These are phyloP conservation scores for Coemansia javaensis DNA, from an alignment of 192 early-diverging fungal species.

Conservation along the genomic window DNA sequence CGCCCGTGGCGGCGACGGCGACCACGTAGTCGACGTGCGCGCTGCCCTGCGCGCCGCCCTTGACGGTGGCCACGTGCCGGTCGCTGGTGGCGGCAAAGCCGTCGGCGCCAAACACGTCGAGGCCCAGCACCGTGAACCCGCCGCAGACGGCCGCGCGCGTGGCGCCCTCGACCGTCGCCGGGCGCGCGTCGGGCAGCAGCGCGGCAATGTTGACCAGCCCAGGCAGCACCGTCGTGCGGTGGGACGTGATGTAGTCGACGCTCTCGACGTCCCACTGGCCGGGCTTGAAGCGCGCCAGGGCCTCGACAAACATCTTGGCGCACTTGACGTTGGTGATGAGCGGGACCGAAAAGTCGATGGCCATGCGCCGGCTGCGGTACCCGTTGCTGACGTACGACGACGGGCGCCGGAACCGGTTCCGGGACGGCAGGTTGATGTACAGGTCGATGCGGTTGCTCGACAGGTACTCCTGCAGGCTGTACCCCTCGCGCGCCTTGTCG, in stretches of 20 bases:
- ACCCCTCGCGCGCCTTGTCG: constrained; percentile 65
- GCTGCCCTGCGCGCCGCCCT: constrained; percentile 54
- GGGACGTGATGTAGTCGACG: constrained; percentile 89
- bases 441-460: constrained; percentile 95
- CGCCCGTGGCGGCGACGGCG: constrained; percentile 61
- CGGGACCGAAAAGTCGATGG: constrained; percentile 93
- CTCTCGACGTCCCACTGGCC: constrained; percentile 67
- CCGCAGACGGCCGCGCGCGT: constrained; percentile 72
- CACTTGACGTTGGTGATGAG: constrained; percentile 99
- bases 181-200: constrained; percentile 54
- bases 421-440: constrained; percentile 98
- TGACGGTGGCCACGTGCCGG: constrained; percentile 41
- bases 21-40: constrained; percentile 70
- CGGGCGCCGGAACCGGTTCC: constrained; percentile 93
- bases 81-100: constrained; percentile 25
- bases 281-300: constrained; percentile 64
- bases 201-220: constrained; percentile 83
- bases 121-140: constrained; percentile 79
- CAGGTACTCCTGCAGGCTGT: constrained; percentile 90
- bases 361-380: constrained; percentile 94
- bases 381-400: constrained; percentile 92
- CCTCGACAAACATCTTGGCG: constrained; percentile 97
- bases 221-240: constrained; percentile 76
- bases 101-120: constrained; percentile 52
- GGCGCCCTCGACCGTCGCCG: constrained; percentile 55